Evolutionary conservation across 1,284 basidiomycete genomes (phyloP), one percentile per base, ranked within the genome.

Genomic region (Trametes pubescens): DNA sequence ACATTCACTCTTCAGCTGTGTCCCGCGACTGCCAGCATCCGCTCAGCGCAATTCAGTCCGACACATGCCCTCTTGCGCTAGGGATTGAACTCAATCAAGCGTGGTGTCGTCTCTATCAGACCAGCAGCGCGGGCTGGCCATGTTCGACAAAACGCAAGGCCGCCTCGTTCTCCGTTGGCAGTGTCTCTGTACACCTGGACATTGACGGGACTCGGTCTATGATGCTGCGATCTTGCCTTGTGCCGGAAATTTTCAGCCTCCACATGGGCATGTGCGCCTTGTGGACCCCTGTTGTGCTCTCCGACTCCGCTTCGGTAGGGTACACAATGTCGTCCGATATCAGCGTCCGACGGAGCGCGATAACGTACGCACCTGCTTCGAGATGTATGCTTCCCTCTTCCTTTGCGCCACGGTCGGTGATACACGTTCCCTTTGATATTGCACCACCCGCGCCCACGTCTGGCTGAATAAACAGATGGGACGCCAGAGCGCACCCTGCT

Each of bases 311-410:
- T 34, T 18, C 48, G 43, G 57, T 47, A 21, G 38, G 32, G 32
- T 47, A 59, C 37, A 34, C 55, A 46, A 26, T 26, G 21, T 49
- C 56, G 62, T 48, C 65, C 29, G 57, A 14, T 52, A 61, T 61
- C 59, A 57, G 59, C 65, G 57, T 61, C 52, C 55, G 51, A 61
- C 32, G 51, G 43, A n/a, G 56, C 48, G 21, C 40, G 47, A 64
- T 67, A 55, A 64, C 65, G 62, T 67, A 67, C 66, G 55, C 56
- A 52, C 51, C 62, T 53, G 59, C 62, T 67, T 67, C 62, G 40
- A 13, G 53, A 60, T 44, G 49, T 56, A 22, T 40, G 35, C 44
- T 18, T 18, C 26, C 29, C 37, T 26, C 56, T 55, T 52, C 48
- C n/a, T 22, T 24, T 43, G 54, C 63, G 58, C 48, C 55, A 60